These are phyloP conservation scores for Fusarium phyllophilum DNA, from an alignment of 2,329 filamentous ascomycete genomes.

Conservation along the genomic window DNA sequence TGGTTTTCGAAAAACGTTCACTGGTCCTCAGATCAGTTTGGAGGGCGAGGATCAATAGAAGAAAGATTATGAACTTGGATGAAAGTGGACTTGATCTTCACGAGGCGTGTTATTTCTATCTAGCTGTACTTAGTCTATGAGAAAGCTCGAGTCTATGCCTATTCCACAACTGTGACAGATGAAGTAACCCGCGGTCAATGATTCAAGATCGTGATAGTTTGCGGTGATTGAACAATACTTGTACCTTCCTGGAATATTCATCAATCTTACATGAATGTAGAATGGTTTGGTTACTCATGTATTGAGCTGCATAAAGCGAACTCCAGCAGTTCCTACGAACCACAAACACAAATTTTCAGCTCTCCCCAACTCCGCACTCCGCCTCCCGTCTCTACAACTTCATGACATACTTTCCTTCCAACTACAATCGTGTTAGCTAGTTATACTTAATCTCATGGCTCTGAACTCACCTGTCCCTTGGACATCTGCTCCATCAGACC, in stretches of 20 bases:
- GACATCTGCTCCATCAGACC: constrained; percentile 28
- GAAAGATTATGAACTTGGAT: accelerated
- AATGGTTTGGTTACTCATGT: accelerated
- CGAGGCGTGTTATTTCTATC: accelerated
- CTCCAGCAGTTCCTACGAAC: background rate
- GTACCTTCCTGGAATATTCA: accelerated
- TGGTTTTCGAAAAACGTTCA: constrained; percentile 36
- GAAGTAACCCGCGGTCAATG: background rate
- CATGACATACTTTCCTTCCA: constrained; percentile 34
- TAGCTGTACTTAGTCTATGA: background rate
- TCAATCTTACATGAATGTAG: no score
- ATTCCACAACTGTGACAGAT: background rate
- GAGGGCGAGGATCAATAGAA: constrained; percentile 9
- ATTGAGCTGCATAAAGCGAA: no score
- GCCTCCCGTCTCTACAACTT: background rate
- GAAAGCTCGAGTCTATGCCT: background rate
- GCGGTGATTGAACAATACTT: accelerated
- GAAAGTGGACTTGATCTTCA: accelerated
- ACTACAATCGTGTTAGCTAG: background rate
- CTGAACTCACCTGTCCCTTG: constrained; percentile 17
- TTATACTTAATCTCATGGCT: accelerated
- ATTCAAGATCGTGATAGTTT: background rate
- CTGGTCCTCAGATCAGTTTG: constrained; percentile 23
- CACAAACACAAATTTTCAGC: background rate
- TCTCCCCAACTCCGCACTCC: background rate